Percentiles rank a stretch among this genome's conserved stretches.
Evolutionary conservation across 805 yeast species (phyloP).

Genomic region (Aciculoconidium aculeatum): DNA sequence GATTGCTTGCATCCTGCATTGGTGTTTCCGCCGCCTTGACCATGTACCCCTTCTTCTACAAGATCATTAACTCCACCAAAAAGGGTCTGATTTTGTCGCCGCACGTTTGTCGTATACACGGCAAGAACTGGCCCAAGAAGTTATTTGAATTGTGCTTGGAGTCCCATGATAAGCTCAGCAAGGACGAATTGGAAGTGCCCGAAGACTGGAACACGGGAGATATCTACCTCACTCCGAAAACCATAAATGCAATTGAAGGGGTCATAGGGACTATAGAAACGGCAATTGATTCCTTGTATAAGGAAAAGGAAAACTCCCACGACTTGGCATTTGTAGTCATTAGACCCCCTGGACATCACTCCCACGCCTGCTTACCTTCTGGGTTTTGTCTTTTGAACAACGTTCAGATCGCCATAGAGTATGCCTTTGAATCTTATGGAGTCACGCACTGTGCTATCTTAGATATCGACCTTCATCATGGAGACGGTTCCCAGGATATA

Average conservation of each 20-base stretch:
- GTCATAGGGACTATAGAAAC: constrained; percentile 71
- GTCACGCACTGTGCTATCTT: constrained; percentile 77
- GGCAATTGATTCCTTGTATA: constrained; percentile 49
- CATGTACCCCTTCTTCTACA: constrained; percentile 56
- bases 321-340: constrained; percentile 57
- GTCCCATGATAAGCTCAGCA: constrained; percentile 48
- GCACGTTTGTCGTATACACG: constrained; percentile 69
- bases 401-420: constrained; percentile 75
- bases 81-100: constrained; percentile 45
- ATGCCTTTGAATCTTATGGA: constrained; percentile 55
- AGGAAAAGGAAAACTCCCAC: constrained; percentile 18
- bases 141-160: constrained; percentile 53
- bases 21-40: constrained; percentile 75
- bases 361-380: constrained; percentile 76
- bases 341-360: constrained; percentile 85
- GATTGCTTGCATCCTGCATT: constrained; percentile 68
- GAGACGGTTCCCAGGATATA: constrained; percentile 84
- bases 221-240: constrained; percentile 61
- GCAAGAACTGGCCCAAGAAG: constrained; percentile 62
- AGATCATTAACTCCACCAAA: constrained; percentile 41
- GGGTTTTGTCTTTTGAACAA: constrained; percentile 81
- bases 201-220: constrained; percentile 81
- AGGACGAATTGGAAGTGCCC: constrained; percentile 66
- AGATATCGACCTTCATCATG: constrained; percentile 84
- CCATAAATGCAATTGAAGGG: constrained; percentile 69